These are phyloP conservation scores for Berberis thunbergii DNA, from an alignment of 164 flowering plant genomes.

Conservation along the genomic window DNA sequence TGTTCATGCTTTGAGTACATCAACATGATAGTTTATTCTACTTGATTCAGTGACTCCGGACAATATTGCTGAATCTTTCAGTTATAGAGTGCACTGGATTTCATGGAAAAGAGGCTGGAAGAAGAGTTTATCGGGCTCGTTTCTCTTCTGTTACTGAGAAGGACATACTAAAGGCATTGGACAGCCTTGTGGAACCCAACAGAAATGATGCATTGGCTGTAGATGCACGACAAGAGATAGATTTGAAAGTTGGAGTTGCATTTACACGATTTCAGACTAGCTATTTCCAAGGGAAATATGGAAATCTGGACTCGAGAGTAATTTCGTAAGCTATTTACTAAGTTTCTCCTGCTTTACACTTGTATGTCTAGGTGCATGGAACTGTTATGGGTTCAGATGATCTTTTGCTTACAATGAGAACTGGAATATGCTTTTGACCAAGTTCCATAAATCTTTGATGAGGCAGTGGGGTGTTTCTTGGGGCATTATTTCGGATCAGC, in stretches of 20 bases:
- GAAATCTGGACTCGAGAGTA: conserved; percentile 87
- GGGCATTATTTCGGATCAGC: too few species aligned
- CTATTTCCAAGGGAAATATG: conserved; percentile 95
- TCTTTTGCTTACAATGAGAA: too few species aligned
- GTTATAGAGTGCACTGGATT: conserved; percentile 85
- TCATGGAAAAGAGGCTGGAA: conserved; percentile 32
- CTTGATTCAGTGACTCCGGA: neutral
- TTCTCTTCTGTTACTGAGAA: conserved; percentile 93
- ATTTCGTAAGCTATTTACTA: conserved; percentile 61
- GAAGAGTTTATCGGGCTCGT: conserved; percentile 73
- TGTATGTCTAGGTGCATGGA: neutral
- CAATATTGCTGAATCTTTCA: conserved; percentile 20
- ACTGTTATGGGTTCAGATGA: too few species aligned
- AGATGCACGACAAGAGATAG: conserved; percentile 98
- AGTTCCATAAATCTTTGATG: too few species aligned
- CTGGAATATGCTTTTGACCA: too few species aligned
- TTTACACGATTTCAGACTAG: conserved; percentile 92
- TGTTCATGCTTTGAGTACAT: too few species aligned
- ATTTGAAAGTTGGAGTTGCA: conserved; percentile 98
- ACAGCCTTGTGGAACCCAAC: conserved; percentile 75
- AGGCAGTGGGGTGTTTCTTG: too few species aligned
- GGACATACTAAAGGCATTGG: conserved; percentile 78
- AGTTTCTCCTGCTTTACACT: conserved; percentile 1
- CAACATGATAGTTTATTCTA: too few species aligned
- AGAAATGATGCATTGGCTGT: conserved; percentile 89